Base-by-base conservation (phyloP, 2,329 filamentous ascomycete species). In the Neodidymelliopsis sp. region DNA sequence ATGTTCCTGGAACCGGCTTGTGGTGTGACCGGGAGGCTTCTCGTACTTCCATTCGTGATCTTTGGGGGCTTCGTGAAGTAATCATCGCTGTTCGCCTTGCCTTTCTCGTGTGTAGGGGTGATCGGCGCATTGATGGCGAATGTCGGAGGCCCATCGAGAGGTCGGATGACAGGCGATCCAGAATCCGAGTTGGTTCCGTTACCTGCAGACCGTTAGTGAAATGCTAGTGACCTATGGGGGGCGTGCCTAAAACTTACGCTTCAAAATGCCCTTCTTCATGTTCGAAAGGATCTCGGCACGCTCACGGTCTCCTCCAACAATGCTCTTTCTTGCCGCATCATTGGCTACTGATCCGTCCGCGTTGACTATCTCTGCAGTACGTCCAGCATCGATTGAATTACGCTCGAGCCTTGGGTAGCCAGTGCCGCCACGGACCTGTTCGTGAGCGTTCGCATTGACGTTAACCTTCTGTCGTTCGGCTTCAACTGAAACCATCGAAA, bases 401-500 rank as follows among this genome's bases (percentile, higher is more conserved):
- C 86, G 81, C 74, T 96, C 92, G 18, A 96, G 77, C 63, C 88
- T 90, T 19, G 92, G 92, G 65, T 92, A 96, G 4, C 88, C 88
- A 15, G 89, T 92, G 30, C 85, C 89, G 18, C 88, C 88, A 33
- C 84, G 85, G 38, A 78, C 77, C 46, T 89, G 84, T 3, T 88
- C 83, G 55, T 85, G 81, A 1, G 86, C 84, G 54, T 90, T 82
- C 1, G 81, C 79, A 49, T 88, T 91, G 34, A 91, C 86, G 60
- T 94, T 91, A 49, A 94, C 87, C 54, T 79, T 86, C 61, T 95
- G 90, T 41, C 91, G 83, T 74, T 97, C 93, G 1, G 93, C 94
- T 75, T 99, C 94, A 4, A 94, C 91, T 7, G 90, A 97, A 40
- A 99, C 88, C 85, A 96, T 95, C 0, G 94, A 96, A 1, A 99